phyloP scores from a whole-genome alignment of 768 basidiomycete genomes.

The Termitomyces sp. region DNA sequence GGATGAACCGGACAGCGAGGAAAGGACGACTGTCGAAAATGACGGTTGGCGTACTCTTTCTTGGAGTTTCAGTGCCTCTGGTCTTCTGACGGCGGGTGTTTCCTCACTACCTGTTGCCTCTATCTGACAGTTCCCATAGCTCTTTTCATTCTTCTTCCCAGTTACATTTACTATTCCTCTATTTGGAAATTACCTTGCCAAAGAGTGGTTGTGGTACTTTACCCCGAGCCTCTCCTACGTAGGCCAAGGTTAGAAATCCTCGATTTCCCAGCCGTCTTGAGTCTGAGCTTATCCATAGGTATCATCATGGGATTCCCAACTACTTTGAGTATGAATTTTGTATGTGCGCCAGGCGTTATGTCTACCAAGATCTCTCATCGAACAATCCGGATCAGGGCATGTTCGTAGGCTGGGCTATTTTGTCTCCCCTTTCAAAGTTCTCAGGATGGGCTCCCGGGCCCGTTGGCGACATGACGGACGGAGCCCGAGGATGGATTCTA shows the following conservation, averaged over 20 bases:
- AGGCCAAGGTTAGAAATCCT: slow-evolving; percentile 65
- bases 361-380: not conserved
- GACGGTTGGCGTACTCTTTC: slow-evolving; percentile 76
- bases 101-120: not conserved
- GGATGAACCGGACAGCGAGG: slow-evolving; percentile 26
- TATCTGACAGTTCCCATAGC: slow-evolving; percentile 36
- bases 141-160: slow-evolving; percentile 87
- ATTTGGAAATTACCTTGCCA: slow-evolving; percentile 80
- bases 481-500: slow-evolving; percentile 96
- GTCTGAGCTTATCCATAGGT: slow-evolving; percentile 34
- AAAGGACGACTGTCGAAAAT: slow-evolving; percentile 50
- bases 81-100: slow-evolving; percentile 66
- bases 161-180: slow-evolving; percentile 83
- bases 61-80: slow-evolving; percentile 78
- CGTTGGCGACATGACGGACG: slow-evolving; percentile 80
- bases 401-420: slow-evolving; percentile 92
- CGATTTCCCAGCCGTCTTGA: slow-evolving; percentile 1
- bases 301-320: slow-evolving; percentile 99
- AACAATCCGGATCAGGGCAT: slow-evolving; percentile 61
- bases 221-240: slow-evolving; percentile 90
- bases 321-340: slow-evolving; percentile 89
- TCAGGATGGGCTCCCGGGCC: slow-evolving; percentile 92
- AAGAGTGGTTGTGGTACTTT: slow-evolving; percentile 91
- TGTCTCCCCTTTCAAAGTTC: slow-evolving; percentile 84
- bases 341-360: slow-evolving; percentile 26